Conservation (phyloP, 805 yeast genomes). For the Barnettozyma californica region DNA sequence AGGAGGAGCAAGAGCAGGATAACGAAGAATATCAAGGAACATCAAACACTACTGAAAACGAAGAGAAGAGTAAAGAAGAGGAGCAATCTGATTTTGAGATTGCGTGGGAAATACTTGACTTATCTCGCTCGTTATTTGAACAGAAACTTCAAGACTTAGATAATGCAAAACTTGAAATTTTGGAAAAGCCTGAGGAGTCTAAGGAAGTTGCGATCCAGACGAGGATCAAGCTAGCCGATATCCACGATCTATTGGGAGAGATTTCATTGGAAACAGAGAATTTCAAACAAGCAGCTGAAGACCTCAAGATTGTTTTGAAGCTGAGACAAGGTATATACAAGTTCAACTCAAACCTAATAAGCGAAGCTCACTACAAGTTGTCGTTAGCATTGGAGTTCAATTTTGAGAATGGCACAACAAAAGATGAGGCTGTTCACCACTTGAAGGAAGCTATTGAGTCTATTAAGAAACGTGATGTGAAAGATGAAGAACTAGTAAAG, state of each 20-base stretch:
- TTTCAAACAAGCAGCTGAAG: slow-evolving; percentile 70
- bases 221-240: slow-evolving; percentile 59
- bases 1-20: slow-evolving; percentile 24
- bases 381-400: slow-evolving; percentile 73
- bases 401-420: slow-evolving; percentile 44
- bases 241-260: slow-evolving; percentile 80
- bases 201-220: slow-evolving; percentile 31
- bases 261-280: slow-evolving; percentile 87
- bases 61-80: slow-evolving; percentile 30
- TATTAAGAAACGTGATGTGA: slow-evolving; percentile 37
- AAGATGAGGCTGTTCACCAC: slow-evolving; percentile 48
- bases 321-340: slow-evolving; percentile 48
- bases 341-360: slow-evolving; percentile 48
- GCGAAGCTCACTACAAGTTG: slow-evolving; percentile 77
- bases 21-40: slow-evolving; percentile 14
- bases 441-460: slow-evolving; percentile 47
- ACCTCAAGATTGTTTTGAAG: slow-evolving; percentile 53
- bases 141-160: slow-evolving; percentile 20
- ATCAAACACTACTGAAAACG: slow-evolving; percentile 12
- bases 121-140: slow-evolving; percentile 65
- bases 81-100: slow-evolving; percentile 74
- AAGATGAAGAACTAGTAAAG: slow-evolving; percentile 41
- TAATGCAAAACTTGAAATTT: slow-evolving; percentile 15
- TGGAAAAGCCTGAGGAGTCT: slow-evolving; percentile 19
- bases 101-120: slow-evolving; percentile 84